phyloP scores from a whole-genome alignment of 257 asterid genomes.

The Ehretia macrophylla region DNA sequence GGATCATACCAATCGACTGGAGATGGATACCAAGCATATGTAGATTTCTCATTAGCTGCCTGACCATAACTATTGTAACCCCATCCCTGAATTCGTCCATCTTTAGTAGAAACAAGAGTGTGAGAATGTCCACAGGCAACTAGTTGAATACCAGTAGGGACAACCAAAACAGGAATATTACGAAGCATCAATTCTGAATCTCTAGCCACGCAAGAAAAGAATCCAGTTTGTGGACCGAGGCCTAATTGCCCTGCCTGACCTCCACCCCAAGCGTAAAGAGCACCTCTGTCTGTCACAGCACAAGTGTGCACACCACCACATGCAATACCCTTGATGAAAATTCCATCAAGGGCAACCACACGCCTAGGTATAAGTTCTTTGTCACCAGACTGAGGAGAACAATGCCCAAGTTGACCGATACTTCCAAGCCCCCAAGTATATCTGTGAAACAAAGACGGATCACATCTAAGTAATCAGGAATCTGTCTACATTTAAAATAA shows the following conservation, averaged over 20 bases:
- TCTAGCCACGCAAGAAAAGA: conserved; percentile 25
- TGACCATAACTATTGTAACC: conserved; percentile 97
- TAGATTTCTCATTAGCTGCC: conserved; percentile 89
- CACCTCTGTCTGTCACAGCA: conserved; percentile 75
- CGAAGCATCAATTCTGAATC: conserved; percentile 72
- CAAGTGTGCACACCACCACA: conserved; percentile 97
- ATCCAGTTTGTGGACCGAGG: conserved; percentile 73
- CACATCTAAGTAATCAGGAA: conserved; percentile 8
- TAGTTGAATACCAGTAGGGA: conserved; percentile 66
- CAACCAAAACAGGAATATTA: conserved; percentile 71
- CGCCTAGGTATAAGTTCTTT: conserved; percentile 86
- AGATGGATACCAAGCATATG: conserved; percentile 95
- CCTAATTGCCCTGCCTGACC: conserved; percentile 93
- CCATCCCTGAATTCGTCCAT: conserved; percentile 95
- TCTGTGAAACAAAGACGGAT: conserved; percentile 31
- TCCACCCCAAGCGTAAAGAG: conserved; percentile 96
- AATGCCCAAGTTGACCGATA: conserved; percentile 97
- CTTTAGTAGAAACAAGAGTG: conserved; percentile 76
- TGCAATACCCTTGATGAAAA: conserved; percentile 51
- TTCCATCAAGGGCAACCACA: conserved; percentile 72
- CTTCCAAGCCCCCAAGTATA: conserved; percentile 98
- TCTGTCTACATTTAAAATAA: not conserved
- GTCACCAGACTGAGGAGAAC: conserved; percentile 79
- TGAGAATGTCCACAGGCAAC: conserved; percentile 93
- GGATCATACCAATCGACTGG: conserved; percentile 80